Evolutionary conservation across 805 yeast genomes (phyloP).

Genomic region (Yamadazyma akitaensis): DNA sequence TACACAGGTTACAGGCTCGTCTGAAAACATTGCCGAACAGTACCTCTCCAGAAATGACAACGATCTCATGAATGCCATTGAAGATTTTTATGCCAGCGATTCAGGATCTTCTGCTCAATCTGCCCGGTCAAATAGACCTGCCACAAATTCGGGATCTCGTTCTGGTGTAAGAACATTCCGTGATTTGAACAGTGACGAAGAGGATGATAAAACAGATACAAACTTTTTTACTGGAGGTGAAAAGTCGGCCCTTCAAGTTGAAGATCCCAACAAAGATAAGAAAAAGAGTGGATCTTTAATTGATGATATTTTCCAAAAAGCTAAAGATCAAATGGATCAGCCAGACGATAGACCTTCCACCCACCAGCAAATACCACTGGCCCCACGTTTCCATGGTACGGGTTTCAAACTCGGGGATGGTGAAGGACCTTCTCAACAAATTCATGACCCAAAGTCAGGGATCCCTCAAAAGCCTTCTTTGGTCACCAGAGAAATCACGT

Average conservation of each 20-base stretch:
- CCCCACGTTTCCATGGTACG: slow-evolving; percentile 42
- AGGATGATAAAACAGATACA: slow-evolving; percentile 50
- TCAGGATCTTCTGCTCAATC: slow-evolving; percentile 8
- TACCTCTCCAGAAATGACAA: slow-evolving; percentile 34
- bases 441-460: slow-evolving; percentile 29
- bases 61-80: slow-evolving; percentile 39
- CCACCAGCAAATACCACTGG: slow-evolving; percentile 19
- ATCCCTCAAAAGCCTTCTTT: slow-evolving; percentile 32
- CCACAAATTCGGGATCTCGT: neutral
- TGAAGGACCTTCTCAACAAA: slow-evolving; percentile 32
- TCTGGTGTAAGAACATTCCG: slow-evolving; percentile 30
- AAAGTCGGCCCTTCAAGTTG: slow-evolving; percentile 75
- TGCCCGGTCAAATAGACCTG: slow-evolving; percentile 1
- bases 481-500: slow-evolving; percentile 79
- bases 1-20: slow-evolving; percentile 32
- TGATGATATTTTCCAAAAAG: slow-evolving; percentile 66
- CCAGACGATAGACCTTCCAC: slow-evolving; percentile 36
- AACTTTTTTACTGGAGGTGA: slow-evolving; percentile 69
- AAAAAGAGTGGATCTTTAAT: slow-evolving; percentile 44
- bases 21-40: slow-evolving; percentile 37
- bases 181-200: slow-evolving; percentile 42
- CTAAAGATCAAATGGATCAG: slow-evolving; percentile 45
- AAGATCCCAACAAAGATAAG: slow-evolving; percentile 56
- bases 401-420: slow-evolving; percentile 54
- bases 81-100: slow-evolving; percentile 35